Evolutionary conservation across 176 grass and related monocot species (phyloP), one percentile per base, ranked within the genome.

Genomic region (Chrysopogon serrulatus): DNA sequence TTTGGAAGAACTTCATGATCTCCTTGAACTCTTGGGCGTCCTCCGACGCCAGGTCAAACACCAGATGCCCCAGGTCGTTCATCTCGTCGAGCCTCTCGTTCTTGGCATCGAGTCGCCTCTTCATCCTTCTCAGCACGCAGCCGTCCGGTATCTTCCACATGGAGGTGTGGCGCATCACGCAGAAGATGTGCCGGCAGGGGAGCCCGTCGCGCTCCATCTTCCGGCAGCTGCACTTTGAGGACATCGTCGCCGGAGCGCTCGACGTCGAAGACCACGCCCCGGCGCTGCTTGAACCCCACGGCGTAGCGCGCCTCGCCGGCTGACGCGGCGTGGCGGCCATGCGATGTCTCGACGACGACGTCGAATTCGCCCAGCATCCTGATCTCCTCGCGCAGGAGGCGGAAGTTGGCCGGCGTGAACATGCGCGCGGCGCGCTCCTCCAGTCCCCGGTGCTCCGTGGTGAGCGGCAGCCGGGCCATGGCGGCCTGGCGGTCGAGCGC

Each of bases 181-280:
- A 5, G 13, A 85, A 23, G 49, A 77, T 85, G 64, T 85, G 64
- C 74, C 74, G 74, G 64, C 83, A 85, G 2, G 73, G 83, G 48
- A 85, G 64, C 13, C 83, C 83, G 3, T 85, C 83, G 18, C 83
- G 64, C 30, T 85, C 83, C 74, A 85, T 78, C 83, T 78, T 85
- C 28, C 74, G 47, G 64, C 49, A 78, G 74, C 83, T 78, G 48
- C 83, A 78, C 48, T 69, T 69, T 59, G 73, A 78, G 5, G 23
- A 15, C 49, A 2, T 37, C 32, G 2, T 26, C 42, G 36, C 49
- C 49, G 3, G 33, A 57, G 32, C 5, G n/a, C 21, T 7, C 19
- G 0, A 76, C 73, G 21, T 14, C 0, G 51, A 76, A 76, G 19
- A 9, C 0, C 33, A 76, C 49, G 51, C 49, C 73, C 12, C 5